A percentile compares a stretch with the other conserved stretches of the same genome.
Evolutionary conservation across 176 grass and related monocot genomes (phyloP).

Genomic region (Cymbopogon citratus): DNA sequence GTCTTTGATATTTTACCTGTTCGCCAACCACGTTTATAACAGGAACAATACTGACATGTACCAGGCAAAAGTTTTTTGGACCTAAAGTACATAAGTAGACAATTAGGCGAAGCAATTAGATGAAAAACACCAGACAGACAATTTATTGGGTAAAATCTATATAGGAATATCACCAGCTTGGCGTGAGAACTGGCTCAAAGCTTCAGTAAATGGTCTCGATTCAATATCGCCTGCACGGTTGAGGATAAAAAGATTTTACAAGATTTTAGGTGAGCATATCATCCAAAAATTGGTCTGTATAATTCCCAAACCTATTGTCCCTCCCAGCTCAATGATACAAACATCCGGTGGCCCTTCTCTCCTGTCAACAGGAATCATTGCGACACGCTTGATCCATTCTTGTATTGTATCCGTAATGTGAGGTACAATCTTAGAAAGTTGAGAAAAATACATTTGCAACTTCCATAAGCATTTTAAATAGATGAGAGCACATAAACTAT

Average conservation of each 20-base stretch:
- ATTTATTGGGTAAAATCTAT: background rate
- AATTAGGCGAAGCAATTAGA: background rate
- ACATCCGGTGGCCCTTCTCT: conserved; percentile 39
- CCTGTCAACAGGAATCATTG: conserved; percentile 39
- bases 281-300: background rate
- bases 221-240: conserved; percentile 54
- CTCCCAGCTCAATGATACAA: conserved; percentile 42
- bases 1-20: conserved; percentile 26
- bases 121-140: background rate
- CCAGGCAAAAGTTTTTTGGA: conserved; percentile 47
- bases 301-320: conserved; percentile 38
- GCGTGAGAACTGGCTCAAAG: conserved; percentile 48
- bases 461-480: background rate
- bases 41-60: conserved; percentile 57
- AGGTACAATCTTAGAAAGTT: conserved; percentile 29
- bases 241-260: background rate
- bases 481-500: background rate
- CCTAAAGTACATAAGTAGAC: conserved; percentile 20
- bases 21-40: conserved; percentile 56
- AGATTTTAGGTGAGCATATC: background rate
- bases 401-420: conserved; percentile 51
- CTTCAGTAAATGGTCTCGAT: conserved; percentile 52
- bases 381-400: conserved; percentile 45
- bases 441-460: background rate
- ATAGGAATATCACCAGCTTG: conserved; percentile 36